These are phyloP conservation scores for Penicillium pulvis DNA, from an alignment of 495 filamentous ascomycete genomes.

Conservation along the genomic window DNA sequence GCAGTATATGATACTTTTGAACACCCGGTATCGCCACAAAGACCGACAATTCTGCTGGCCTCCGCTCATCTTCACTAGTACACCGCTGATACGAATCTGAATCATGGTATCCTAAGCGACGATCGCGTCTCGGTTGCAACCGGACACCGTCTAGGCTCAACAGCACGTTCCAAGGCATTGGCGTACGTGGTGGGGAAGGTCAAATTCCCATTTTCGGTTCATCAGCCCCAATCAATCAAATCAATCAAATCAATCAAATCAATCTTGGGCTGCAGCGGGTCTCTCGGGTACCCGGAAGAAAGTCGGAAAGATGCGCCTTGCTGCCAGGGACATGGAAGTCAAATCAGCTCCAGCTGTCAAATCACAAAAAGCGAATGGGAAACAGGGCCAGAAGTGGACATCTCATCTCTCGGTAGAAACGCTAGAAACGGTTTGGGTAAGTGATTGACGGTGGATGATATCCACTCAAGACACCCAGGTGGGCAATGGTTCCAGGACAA, in stretches of 20 bases:
- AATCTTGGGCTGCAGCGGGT: background rate
- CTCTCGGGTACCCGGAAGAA: background rate
- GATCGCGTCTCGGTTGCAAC: conserved; percentile 2
- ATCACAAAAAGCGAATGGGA: background rate
- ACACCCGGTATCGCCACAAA: conserved; percentile 10
- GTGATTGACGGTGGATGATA: conserved; percentile 4
- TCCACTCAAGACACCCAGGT: background rate
- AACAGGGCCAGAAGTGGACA: conserved; percentile 1
- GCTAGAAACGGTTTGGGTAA: background rate
- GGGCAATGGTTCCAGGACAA: background rate
- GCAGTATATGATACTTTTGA: background rate
- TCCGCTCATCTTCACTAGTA: no score
- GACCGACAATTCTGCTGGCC: background rate
- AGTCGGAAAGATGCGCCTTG: background rate
- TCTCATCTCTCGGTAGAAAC: background rate
- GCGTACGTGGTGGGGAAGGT: background rate
- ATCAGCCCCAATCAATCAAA: conserved; percentile 1
- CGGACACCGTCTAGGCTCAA: background rate
- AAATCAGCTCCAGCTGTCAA: background rate
- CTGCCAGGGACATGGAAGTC: background rate
- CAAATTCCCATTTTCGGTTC: background rate
- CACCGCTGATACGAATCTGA: background rate
- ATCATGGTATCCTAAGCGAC: background rate
- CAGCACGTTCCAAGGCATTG: background rate
- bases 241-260: conserved; percentile 11